A percentile compares a stretch with the other conserved stretches of the same genome.
These are phyloP conservation scores for Microcos paniculata DNA, from an alignment of 345 rosid genomes.

Conservation along the genomic window DNA sequence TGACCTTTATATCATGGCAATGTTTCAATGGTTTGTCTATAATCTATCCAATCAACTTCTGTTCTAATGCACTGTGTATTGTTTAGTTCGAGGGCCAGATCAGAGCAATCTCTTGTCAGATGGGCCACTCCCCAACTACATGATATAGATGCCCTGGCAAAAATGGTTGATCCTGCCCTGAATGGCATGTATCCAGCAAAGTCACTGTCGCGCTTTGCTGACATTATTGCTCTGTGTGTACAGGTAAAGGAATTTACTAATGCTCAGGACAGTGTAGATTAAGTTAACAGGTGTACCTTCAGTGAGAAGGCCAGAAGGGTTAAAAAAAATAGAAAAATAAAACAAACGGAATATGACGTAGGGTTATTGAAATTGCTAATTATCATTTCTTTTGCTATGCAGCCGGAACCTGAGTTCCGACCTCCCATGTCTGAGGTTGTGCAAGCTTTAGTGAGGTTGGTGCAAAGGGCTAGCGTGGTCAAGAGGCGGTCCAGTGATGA, in stretches of 20 bases:
- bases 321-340: not conserved
- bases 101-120: conserved; percentile 96
- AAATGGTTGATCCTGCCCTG: conserved; percentile 93
- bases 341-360: not conserved
- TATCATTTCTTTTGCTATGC: not conserved
- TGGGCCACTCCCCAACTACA: conserved; percentile 99
- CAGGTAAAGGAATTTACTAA: conserved; percentile 55
- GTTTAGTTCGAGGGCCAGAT: conserved; percentile 76
- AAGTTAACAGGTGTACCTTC: not conserved
- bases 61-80: not conserved
- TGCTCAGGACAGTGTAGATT: not conserved
- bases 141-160: conserved; percentile 92
- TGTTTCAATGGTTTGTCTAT: not conserved
- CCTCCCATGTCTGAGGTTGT: conserved; percentile 99
- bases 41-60: not conserved
- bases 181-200: conserved; percentile 99
- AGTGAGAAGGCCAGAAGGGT: not conserved
- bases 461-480: conserved; percentile 87
- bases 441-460: conserved; percentile 86
- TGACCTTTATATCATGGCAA: conserved; percentile 7
- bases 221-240: conserved; percentile 93
- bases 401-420: conserved; percentile 99
- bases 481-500: conserved; percentile 89
- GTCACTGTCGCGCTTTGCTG: conserved; percentile 96
- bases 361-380: too few relatives aligned